Percentiles rank a stretch among this genome's conserved stretches.
These are phyloP conservation scores for Zygnema cylindricum DNA, from an alignment of 139 green algal species.

Conservation along the genomic window DNA sequence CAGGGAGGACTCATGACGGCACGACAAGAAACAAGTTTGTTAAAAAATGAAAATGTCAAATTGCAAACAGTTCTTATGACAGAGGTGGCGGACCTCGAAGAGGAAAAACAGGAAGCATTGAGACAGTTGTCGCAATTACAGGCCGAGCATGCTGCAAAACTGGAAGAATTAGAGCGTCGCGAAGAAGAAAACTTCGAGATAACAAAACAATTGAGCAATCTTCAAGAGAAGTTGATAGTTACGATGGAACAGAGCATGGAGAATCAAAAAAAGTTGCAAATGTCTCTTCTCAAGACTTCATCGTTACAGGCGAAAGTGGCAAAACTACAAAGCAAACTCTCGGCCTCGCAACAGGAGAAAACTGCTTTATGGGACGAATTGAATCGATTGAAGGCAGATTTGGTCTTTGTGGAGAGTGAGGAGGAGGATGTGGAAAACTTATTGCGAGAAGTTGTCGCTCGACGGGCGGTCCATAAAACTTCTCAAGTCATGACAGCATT, in stretches of 20 bases:
- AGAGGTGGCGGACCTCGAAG: neutral
- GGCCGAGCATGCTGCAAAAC: neutral
- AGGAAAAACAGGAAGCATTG: neutral
- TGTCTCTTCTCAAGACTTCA: neutral
- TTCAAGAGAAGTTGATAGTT: neutral
- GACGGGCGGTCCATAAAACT: neutral
- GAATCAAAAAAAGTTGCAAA: neutral
- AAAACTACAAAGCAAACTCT: neutral
- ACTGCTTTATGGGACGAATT: neutral
- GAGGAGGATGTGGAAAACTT: neutral
- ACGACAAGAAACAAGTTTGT: neutral
- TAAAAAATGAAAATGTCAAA: neutral
- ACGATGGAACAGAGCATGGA: neutral
- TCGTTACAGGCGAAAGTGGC: neutral
- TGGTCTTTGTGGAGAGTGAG: neutral
- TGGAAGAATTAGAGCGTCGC: neutral
- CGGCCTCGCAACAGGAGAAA: neutral
- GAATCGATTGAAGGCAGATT: neutral
- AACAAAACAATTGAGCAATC: neutral
- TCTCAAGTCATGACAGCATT: neutral
- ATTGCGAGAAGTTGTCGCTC: neutral
- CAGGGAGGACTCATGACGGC: neutral
- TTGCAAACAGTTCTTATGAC: neutral
- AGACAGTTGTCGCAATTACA: neutral
- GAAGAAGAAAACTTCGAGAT: neutral